Evolutionary conservation across 1,284 basidiomycete genomes (phyloP), one percentile per base, ranked within the genome.

Genomic region (Malassezia cuniculi): DNA sequence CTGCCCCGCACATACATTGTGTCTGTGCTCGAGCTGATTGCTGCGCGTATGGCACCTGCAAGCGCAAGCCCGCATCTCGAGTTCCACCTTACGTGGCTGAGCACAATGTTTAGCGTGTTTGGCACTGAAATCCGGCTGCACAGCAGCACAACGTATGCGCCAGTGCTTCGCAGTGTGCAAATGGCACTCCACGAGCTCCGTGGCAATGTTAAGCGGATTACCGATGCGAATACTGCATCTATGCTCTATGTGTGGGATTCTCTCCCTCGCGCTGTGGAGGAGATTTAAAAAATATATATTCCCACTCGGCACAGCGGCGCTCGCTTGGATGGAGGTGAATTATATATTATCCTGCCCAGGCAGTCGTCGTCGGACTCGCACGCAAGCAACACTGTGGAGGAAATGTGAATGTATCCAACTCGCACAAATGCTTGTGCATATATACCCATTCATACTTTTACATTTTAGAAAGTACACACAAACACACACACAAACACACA

Each of bases 11-110:
- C 50, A 5, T 54, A 59, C 31, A 29, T 64, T 9, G 31, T 43
- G 0, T 40, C 49, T 3, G 42, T 66, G 12, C 42, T 66, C 32
- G 38, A 50, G 3, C 41, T 66, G 18, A 50, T 66, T 14, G 57
- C 57, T 0, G 36, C 52, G 6, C 54, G 56, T 9, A 39, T 66
- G 34, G 47, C 55, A 19, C 60, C 59, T 0, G 41, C 47, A 35
- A 51, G 50, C 28, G 50, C 43, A 20, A 62, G 61, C 22, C 61
- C 61, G 12, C 63, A 66, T 35, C 50, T 66, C 33, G 63, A 66
- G 38, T 65, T 60, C 41, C 59, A 64, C 32, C 48, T 66, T 24
- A 43, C 45, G 18, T 66, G 62, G 61, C 55, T 66, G 31, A 49
- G 50, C 2, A 50, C 60, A 16, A 33, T 66, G 22, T 55, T 65